Evolutionary conservation across 768 basidiomycete genomes (phyloP), one percentile per base, ranked within the genome.

Genomic region (Tylopilus sp.): DNA sequence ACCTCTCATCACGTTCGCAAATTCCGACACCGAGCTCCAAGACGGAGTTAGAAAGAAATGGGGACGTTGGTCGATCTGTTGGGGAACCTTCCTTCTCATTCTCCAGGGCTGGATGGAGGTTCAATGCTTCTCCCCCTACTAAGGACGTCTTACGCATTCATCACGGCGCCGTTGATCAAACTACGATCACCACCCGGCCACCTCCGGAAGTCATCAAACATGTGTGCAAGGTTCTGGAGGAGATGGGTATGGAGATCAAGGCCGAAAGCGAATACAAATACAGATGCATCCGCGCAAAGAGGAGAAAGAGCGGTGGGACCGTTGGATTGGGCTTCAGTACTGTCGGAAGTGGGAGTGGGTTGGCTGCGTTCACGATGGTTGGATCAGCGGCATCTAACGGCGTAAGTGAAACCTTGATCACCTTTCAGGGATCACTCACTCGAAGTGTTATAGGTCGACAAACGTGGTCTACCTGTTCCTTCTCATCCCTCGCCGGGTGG

Each of bases 221-320:
- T 64, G 81, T 98, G 26, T 80, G 80, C 61, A 77, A 78, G 54
- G 87, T 94, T 12, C 75, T 99, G 53, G 79, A 83, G 58, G 81
- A 80, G 28, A 93, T 98, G 91, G 97, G 95, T 18, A 75, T 99
- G 48, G 93, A 95, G 51, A 79, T 95, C 52, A 82, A 87, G 61
- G 70, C 82, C 28, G 97, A 99, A 72, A 86, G 84, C 57, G 92
- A 97, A 64, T 98, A 80, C 73, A 95, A 92, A 75, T 86, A 86
- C 63, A 76, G 90, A 53, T 97, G 95, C 66, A 77, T 93, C 26
- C 77, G 95, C 21, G 75, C 77, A 36, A 91, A 94, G 78, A 79
- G 77, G 67, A 80, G 77, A 69, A 91, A 83, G 74, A 71, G 76
- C 3, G 72, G 74, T 5, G 63, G 56, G 13, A 62, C 59, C 53